Conservation (phyloP, 106 monocot genomes). For the Dendrobium nobile region DNA sequence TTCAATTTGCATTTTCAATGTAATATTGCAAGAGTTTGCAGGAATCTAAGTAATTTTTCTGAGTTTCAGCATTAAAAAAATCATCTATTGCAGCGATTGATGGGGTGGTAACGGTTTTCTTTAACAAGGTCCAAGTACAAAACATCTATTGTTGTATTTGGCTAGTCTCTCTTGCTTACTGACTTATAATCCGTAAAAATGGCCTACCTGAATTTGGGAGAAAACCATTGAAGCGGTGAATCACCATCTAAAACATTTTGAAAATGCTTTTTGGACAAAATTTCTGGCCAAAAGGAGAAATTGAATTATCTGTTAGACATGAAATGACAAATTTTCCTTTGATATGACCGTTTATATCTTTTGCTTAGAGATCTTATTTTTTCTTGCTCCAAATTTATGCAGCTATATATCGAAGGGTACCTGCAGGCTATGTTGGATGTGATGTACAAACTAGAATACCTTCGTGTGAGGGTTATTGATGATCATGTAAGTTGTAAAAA, state of each 20-base stretch:
- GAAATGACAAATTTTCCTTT: neutral
- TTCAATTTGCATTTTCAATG: neutral
- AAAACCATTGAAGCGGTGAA: neutral
- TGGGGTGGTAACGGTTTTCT: neutral
- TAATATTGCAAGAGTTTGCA: neutral
- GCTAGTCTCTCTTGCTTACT: neutral
- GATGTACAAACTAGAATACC: slow-evolving; percentile 77
- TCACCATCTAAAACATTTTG: neutral
- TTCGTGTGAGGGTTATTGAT: slow-evolving; percentile 77
- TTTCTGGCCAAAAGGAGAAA: neutral
- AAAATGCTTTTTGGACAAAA: neutral
- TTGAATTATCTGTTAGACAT: neutral
- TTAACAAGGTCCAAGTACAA: neutral
- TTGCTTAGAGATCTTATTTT: neutral
- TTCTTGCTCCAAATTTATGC: slow-evolving; percentile 15
- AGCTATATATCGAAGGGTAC: slow-evolving; percentile 90
- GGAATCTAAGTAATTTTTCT: neutral
- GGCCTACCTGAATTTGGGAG: neutral
- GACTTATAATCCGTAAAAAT: neutral
- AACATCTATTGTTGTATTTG: neutral
- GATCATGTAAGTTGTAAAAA: slow-evolving; percentile 38
- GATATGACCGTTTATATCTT: neutral
- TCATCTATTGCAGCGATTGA: no score
- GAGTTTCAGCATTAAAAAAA: no score
- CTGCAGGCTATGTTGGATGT: slow-evolving; percentile 87